These are phyloP conservation scores for Elymus sibiricus DNA, from an alignment of 176 grass and related monocot species.

Conservation along the genomic window DNA sequence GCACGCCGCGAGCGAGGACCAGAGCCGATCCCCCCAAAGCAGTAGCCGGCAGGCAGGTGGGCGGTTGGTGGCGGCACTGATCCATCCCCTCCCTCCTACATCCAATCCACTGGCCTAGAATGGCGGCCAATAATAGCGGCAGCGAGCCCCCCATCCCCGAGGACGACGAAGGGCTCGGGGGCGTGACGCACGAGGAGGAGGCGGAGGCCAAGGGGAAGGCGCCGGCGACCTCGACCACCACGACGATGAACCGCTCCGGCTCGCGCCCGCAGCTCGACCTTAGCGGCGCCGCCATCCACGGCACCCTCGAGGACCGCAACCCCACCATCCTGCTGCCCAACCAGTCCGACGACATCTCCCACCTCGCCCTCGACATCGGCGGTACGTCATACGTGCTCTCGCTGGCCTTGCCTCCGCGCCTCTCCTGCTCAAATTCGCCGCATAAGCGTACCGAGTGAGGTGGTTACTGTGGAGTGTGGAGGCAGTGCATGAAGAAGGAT, in stretches of 20 bases:
- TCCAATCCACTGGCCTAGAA: conserved; percentile 26
- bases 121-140: conserved; percentile 49
- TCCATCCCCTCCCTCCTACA: neutral
- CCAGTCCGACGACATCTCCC: conserved; percentile 95
- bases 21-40: conserved; percentile 38
- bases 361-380: conserved; percentile 92
- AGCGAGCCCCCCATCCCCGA: conserved; percentile 32
- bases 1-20: too few species aligned
- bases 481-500: neutral
- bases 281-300: conserved; percentile 91
- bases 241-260: conserved; percentile 64
- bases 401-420: neutral
- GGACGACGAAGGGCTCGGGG: neutral
- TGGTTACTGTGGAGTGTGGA: neutral
- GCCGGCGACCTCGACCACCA: neutral
- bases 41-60: conserved; percentile 43
- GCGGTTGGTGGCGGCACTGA: conserved; percentile 43
- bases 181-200: conserved; percentile 35
- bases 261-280: conserved; percentile 92
- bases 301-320: conserved; percentile 78
- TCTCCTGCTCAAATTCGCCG: neutral
- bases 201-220: neutral
- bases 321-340: conserved; percentile 92
- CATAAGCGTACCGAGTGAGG: neutral
- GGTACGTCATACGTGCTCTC: conserved; percentile 35